A percentile compares a stretch with the other conserved stretches of the same genome.
Evolutionary conservation across 176 grass and related monocot genomes (phyloP).

Genomic region (Microstegium vimineum): DNA sequence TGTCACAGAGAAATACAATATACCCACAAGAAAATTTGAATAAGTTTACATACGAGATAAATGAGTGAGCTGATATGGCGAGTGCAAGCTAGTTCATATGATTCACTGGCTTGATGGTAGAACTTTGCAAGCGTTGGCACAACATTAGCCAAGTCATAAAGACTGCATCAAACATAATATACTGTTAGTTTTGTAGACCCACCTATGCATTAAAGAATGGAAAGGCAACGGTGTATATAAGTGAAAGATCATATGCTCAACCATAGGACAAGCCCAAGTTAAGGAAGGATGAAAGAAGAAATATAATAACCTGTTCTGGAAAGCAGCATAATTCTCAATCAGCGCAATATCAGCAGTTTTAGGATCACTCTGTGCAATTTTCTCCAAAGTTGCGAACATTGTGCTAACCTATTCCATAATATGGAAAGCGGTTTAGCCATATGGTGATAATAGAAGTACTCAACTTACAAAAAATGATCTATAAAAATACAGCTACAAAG

Average conservation of each 20-base stretch:
- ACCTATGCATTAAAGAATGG: conserved; percentile 19
- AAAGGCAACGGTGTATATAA: too few species aligned
- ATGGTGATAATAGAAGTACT: not conserved
- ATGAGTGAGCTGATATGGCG: conserved; percentile 85
- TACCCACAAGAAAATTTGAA: conserved; percentile 7
- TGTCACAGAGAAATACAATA: conserved; percentile 15
- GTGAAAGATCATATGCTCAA: conserved; percentile 14
- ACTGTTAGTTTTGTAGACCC: conserved; percentile 24
- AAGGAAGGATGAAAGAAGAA: conserved; percentile 4
- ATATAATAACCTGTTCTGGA: conserved; percentile 88
- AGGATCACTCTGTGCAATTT: conserved; percentile 85
- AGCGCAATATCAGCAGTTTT: conserved; percentile 77
- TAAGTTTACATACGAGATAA: conserved; percentile 66
- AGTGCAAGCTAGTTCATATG: conserved; percentile 94
- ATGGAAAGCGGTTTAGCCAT: conserved; percentile 17
- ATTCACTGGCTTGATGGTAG: conserved; percentile 86
- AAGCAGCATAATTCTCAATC: conserved; percentile 96
- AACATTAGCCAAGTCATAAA: conserved; percentile 93
- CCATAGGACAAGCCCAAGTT: not conserved
- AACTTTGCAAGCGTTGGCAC: conserved; percentile 86
- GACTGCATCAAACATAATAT: conserved; percentile 54
- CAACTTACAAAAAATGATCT: not conserved
- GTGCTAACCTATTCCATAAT: conserved; percentile 67
- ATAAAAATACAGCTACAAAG: not conserved
- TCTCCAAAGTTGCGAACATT: conserved; percentile 94